Conservation (phyloP, 1,284 basidiomycete genomes). For the Ceratobasidium sp. region DNA sequence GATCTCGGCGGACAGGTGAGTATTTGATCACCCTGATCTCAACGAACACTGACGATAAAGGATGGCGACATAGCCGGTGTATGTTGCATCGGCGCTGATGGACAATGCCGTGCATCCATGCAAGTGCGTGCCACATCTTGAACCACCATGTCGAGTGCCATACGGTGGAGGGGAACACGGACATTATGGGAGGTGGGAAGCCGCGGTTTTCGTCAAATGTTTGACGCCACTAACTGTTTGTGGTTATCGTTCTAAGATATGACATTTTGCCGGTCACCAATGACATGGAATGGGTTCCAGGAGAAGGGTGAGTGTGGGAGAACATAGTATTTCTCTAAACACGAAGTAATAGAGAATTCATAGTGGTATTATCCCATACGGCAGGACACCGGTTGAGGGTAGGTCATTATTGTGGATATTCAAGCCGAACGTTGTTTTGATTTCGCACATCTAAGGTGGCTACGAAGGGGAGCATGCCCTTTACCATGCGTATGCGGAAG, state of each 20-base stretch:
- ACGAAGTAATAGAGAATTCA: neutral
- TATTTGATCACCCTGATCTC: too few species aligned
- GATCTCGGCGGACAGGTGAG: slow-evolving; percentile 29
- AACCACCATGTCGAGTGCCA: slow-evolving; percentile 67
- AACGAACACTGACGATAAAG: neutral
- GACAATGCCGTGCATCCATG: slow-evolving; percentile 78
- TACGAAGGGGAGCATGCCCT: slow-evolving; percentile 40
- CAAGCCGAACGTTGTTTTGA: neutral
- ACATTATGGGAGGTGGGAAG: slow-evolving; percentile 74
- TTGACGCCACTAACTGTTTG: neutral
- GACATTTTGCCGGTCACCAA: slow-evolving; percentile 41
- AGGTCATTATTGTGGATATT: neutral
- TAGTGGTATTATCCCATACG: slow-evolving; percentile 32
- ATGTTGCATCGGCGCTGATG: slow-evolving; percentile 77
- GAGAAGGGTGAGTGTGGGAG: neutral
- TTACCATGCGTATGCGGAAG: slow-evolving; percentile 42
- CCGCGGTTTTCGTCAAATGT: neutral
- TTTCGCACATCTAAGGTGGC: slow-evolving; percentile 17
- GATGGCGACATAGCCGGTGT: slow-evolving; percentile 62
- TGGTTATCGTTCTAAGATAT: slow-evolving; percentile 19
- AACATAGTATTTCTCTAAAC: neutral
- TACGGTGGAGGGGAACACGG: slow-evolving; percentile 72
- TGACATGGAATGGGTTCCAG: slow-evolving; percentile 43
- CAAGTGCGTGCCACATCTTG: slow-evolving; percentile 75
- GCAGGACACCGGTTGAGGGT: slow-evolving; percentile 34